These are phyloP conservation scores for Amanita subjunquillea DNA, from an alignment of 768 basidiomycete genomes.

Conservation along the genomic window DNA sequence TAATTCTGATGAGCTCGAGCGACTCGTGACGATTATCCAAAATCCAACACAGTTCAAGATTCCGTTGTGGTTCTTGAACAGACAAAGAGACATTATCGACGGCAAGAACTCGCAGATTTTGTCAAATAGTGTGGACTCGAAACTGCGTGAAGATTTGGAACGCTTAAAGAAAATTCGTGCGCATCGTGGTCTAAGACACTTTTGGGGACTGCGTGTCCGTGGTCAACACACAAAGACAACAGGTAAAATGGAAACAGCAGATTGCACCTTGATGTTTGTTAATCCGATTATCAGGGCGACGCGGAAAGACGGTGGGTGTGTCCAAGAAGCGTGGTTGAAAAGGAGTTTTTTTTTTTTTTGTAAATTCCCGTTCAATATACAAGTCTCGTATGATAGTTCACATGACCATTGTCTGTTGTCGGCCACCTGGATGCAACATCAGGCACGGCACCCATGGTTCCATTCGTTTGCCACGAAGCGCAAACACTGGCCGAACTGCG, in stretches of 20 bases:
- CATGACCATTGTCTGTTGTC: background rate
- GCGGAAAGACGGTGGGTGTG: constrained; percentile 93
- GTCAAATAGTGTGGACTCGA: constrained; percentile 95
- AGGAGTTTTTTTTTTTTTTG: constrained; percentile 1
- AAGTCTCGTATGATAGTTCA: background rate
- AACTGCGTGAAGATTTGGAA: constrained; percentile 96
- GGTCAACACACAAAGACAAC: constrained; percentile 99
- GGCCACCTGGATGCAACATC: constrained; percentile 17
- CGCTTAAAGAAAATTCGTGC: constrained; percentile 98
- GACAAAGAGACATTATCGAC: constrained; percentile 95
- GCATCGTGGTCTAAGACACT: constrained; percentile 88
- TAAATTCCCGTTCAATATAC: too few species aligned
- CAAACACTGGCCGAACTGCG: constrained; percentile 19
- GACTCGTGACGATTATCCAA: constrained; percentile 98
- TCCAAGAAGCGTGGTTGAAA: constrained; percentile 74
- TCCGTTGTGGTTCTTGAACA: constrained; percentile 98
- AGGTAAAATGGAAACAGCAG: constrained; percentile 38
- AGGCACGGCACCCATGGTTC: constrained; percentile 36
- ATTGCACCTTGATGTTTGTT: background rate
- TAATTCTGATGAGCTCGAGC: constrained; percentile 99
- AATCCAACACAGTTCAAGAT: constrained; percentile 99
- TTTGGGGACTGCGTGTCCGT: constrained; percentile 90
- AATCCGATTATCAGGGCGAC: constrained; percentile 50
- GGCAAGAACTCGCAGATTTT: constrained; percentile 95
- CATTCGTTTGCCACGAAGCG: constrained; percentile 27